Evolutionary conservation across 2,329 filamentous ascomycete genomes (phyloP).

Genomic region (Alternaria novae-zelandiae): DNA sequence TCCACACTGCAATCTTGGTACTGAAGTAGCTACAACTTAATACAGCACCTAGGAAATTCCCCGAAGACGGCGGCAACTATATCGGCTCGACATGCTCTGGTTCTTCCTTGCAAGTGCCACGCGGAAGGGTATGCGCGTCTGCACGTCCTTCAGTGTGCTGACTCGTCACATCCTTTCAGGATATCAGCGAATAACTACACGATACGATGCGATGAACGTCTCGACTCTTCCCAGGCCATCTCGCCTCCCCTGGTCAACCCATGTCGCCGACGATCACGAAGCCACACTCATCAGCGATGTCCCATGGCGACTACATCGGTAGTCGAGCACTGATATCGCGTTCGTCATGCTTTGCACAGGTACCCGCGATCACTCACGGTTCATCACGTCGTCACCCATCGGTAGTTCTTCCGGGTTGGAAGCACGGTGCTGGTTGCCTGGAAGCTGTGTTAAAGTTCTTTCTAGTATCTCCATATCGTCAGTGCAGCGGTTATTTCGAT

Average conservation of each 20-base stretch:
- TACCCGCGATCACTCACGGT: background rate
- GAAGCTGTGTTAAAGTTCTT: background rate
- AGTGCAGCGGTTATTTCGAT: background rate
- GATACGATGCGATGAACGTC: background rate
- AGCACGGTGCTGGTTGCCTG: background rate
- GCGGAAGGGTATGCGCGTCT: background rate
- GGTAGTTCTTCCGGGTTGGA: background rate
- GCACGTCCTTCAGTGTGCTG: slow-evolving; percentile 3
- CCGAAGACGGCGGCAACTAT: background rate
- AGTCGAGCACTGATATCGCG: background rate
- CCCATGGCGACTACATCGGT: background rate
- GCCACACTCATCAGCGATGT: background rate
- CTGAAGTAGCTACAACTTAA: background rate
- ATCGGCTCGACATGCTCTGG: slow-evolving; percentile 7
- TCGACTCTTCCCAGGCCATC: background rate
- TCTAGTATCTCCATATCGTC: background rate
- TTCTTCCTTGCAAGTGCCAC: background rate
- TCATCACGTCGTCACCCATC: background rate
- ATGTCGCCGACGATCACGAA: background rate
- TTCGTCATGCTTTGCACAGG: background rate
- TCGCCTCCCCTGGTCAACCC: background rate
- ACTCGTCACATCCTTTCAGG: background rate
- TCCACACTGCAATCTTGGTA: background rate
- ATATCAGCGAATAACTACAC: background rate
- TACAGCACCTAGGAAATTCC: background rate